phyloP scores from a whole-genome alignment of 2,329 filamentous ascomycete genomes.

The Neonectria sp. region DNA sequence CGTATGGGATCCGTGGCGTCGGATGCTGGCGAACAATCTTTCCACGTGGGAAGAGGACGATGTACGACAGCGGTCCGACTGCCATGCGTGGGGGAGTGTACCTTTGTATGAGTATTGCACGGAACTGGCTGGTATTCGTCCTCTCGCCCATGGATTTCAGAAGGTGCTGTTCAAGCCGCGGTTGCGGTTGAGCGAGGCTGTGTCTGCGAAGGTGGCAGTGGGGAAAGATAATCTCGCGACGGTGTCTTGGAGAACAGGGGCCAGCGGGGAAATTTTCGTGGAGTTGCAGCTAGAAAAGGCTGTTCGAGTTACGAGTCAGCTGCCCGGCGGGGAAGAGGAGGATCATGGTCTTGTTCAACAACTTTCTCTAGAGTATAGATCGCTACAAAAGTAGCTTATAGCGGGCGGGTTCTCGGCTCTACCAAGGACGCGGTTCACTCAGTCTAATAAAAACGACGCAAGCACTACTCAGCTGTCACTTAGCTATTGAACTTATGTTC shows the following conservation, averaged over 20 bases:
- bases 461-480: no score
- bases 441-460: no score
- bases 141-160: constrained; percentile 15
- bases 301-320: constrained; percentile 17
- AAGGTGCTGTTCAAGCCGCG: constrained; percentile 30
- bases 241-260: constrained; percentile 19
- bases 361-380: constrained; percentile 6
- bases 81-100: constrained; percentile 34
- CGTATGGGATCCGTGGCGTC: constrained; percentile 30
- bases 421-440: no score
- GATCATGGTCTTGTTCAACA: constrained; percentile 17
- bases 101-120: constrained; percentile 33
- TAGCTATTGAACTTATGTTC: no score
- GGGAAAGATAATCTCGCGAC: constrained; percentile 24
- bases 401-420: no score
- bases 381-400: neutral
- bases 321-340: constrained; percentile 14
- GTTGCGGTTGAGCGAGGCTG: constrained; percentile 12
- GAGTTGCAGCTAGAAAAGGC: constrained; percentile 21
- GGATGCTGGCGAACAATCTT: constrained; percentile 32
- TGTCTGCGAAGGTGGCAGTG: constrained; percentile 25
- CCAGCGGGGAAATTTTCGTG: constrained; percentile 2
- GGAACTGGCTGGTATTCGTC: constrained; percentile 28
- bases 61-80: constrained; percentile 33
- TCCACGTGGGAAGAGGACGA: constrained; percentile 36